phyloP scores from a whole-genome alignment of 2,329 filamentous ascomycete genomes.

The Claviceps pazoutovae region DNA sequence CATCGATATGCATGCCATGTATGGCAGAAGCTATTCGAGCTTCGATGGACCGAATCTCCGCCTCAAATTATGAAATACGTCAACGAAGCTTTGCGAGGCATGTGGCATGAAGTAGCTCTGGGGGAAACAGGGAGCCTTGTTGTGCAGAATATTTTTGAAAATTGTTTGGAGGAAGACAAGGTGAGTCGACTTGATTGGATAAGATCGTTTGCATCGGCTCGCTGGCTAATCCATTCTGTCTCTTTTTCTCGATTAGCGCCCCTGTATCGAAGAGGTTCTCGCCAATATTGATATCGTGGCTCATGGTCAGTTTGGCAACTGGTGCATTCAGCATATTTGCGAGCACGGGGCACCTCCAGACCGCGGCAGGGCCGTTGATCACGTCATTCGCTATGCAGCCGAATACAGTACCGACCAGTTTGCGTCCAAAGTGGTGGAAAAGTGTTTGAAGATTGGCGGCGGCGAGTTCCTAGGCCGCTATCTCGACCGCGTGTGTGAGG shows the following conservation, averaged over 20 bases:
- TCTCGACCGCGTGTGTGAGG: slow-evolving; percentile 85
- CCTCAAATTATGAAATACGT: slow-evolving; percentile 98
- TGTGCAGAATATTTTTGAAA: slow-evolving; percentile 99
- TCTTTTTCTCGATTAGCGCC: slow-evolving; percentile 47
- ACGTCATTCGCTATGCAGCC: slow-evolving; percentile 82
- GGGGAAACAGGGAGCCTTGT: slow-evolving; percentile 96
- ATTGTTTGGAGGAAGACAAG: slow-evolving; percentile 97
- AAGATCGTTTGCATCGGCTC: not conserved
- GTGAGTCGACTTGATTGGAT: slow-evolving; percentile 28
- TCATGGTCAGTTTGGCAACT: slow-evolving; percentile 96
- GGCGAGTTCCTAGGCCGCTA: slow-evolving; percentile 84
- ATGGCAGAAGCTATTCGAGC: slow-evolving; percentile 98
- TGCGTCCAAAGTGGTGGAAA: slow-evolving; percentile 97
- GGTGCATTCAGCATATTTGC: slow-evolving; percentile 99
- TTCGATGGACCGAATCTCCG: slow-evolving; percentile 87
- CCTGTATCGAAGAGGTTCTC: slow-evolving; percentile 92
- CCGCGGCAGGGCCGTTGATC: slow-evolving; percentile 84
- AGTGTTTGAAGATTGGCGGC: slow-evolving; percentile 94
- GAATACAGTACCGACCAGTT: slow-evolving; percentile 99
- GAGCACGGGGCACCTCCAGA: slow-evolving; percentile 88
- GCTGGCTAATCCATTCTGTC: not conserved
- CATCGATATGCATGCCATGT: slow-evolving; percentile 98
- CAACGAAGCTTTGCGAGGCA: slow-evolving; percentile 84
- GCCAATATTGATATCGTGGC: slow-evolving; percentile 91
- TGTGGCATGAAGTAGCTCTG: slow-evolving; percentile 97